Percentiles rank a stretch among this genome's conserved stretches.
phyloP scores from a whole-genome alignment of 2,329 filamentous ascomycete genomes.

The Balansia obtecta region DNA sequence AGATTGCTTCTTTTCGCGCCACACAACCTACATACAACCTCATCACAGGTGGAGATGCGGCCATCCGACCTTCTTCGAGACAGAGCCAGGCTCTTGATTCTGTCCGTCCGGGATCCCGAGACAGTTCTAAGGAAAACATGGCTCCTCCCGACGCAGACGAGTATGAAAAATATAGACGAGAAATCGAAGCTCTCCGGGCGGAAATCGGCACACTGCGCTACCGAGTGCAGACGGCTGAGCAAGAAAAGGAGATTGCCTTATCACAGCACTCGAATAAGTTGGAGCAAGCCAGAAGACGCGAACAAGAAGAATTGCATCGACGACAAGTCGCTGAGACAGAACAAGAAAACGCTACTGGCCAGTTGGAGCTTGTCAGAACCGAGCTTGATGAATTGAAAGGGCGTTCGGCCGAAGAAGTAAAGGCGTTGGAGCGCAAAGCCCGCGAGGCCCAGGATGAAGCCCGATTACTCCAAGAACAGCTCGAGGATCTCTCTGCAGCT shows the following conservation, averaged over 20 bases:
- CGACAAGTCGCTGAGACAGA: constrained; percentile 47
- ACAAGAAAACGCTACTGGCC: constrained; percentile 33
- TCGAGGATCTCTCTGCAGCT: constrained; percentile 54
- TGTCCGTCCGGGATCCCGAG: constrained; percentile 35
- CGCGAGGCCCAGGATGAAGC: constrained; percentile 63
- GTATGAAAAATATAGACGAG: constrained; percentile 43
- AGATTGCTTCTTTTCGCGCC: constrained; percentile 36
- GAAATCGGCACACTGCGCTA: constrained; percentile 83
- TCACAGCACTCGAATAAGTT: constrained; percentile 75
- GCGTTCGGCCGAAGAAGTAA: constrained; percentile 40
- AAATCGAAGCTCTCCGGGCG: constrained; percentile 70
- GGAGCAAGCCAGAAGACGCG: constrained; percentile 63
- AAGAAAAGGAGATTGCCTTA: constrained; percentile 70
- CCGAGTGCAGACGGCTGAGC: constrained; percentile 73
- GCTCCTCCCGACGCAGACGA: constrained; percentile 45
- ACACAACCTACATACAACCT: constrained; percentile 48
- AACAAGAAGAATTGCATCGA: constrained; percentile 73
- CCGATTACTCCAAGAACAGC: constrained; percentile 64
- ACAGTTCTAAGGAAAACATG: constrained; percentile 48
- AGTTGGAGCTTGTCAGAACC: constrained; percentile 35
- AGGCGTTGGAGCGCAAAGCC: constrained; percentile 54
- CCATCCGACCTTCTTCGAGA: constrained; percentile 25
- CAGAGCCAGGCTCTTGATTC: constrained; percentile 29
- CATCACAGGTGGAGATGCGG: constrained; percentile 38
- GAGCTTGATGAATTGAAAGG: constrained; percentile 42